phyloP scores from a whole-genome alignment of 768 basidiomycete species.

The Cubamyces sp. region DNA sequence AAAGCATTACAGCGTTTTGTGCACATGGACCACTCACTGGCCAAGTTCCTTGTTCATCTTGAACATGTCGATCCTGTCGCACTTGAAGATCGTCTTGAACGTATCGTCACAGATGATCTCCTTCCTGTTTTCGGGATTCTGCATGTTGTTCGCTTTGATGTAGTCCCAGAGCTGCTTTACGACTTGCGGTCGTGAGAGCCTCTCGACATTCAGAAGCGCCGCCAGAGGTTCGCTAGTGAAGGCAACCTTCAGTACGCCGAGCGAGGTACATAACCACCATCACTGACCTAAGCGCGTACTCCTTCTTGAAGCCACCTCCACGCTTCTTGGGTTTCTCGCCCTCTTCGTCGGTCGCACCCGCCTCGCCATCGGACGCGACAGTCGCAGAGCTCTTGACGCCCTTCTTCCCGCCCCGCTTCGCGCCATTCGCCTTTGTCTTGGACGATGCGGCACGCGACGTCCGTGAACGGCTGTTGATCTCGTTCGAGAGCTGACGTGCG shows the following conservation, averaged over 20 bases:
- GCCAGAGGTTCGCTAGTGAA: constrained; percentile 69
- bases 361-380: constrained; percentile 39
- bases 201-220: constrained; percentile 64
- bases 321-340: constrained; percentile 43
- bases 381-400: constrained; percentile 40
- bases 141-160: constrained; percentile 79
- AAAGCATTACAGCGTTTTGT: no score
- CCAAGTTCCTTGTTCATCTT: constrained; percentile 92
- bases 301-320: constrained; percentile 78
- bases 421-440: constrained; percentile 36
- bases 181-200: constrained; percentile 83
- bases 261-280: neutral
- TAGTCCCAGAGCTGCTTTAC: constrained; percentile 92
- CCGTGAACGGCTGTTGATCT: constrained; percentile 45
- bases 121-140: constrained; percentile 82
- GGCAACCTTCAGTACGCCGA: constrained; percentile 6
- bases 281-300: constrained; percentile 70
- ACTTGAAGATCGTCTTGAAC: constrained; percentile 75
- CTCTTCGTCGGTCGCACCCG: constrained; percentile 41
- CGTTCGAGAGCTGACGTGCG: constrained; percentile 47
- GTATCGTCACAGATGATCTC: constrained; percentile 84
- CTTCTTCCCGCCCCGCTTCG: constrained; percentile 37
- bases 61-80: constrained; percentile 90
- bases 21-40: constrained; percentile 49
- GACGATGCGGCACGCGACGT: constrained; percentile 33